Evolutionary conservation across 129 eudicot species (phyloP).

Genomic region (Cynara cardunculus): DNA sequence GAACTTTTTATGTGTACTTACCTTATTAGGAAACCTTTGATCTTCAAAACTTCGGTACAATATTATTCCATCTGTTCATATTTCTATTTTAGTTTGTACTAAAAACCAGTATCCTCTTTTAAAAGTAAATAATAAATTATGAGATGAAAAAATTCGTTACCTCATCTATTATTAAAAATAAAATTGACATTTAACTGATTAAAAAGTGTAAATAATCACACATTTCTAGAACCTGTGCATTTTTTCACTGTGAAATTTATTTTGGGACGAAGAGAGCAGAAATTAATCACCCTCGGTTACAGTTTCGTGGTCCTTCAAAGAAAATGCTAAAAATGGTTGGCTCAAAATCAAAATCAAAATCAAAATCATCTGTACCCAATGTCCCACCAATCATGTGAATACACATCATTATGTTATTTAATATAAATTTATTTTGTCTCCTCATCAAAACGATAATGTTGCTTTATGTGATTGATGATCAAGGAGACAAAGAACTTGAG

Average conservation of each 20-base stretch:
- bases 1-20: conserved; percentile 7
- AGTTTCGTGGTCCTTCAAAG: no score
- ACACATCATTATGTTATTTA: background rate
- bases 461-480: background rate
- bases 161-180: background rate
- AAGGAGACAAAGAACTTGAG: no score
- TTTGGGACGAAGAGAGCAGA: no score
- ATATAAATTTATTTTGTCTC: no score
- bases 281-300: no score
- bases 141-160: background rate
- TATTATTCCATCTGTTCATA: background rate
- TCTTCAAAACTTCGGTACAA: background rate
- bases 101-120: background rate
- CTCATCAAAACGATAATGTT: no score
- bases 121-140: background rate
- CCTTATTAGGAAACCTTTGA: background rate
- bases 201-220: no score
- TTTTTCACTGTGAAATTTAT: no score
- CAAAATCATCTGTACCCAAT: background rate
- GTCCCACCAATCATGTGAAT: background rate
- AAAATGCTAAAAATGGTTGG: no score
- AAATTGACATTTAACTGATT: background rate
- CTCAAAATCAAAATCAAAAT: background rate
- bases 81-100: background rate
- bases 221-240: background rate